Percentiles rank a stretch among this genome's conserved stretches.
Conservation (phyloP, 176 grass and related monocot genomes). For the Oryza punctata region DNA sequence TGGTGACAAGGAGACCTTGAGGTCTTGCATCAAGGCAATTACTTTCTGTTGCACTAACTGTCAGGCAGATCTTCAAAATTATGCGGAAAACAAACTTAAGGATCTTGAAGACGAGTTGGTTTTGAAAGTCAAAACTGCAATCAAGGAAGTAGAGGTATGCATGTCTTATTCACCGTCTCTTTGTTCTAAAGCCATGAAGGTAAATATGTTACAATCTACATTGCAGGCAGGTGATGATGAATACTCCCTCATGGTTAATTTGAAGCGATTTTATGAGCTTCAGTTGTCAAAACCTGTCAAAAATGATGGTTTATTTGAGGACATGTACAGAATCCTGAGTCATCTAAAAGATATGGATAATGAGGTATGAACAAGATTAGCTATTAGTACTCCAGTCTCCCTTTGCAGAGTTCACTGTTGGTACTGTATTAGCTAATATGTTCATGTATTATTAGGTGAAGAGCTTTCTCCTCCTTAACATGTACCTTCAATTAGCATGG, state of each 20-base stretch:
- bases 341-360: slow-evolving; percentile 90
- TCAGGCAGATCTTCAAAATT: slow-evolving; percentile 90
- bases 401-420: not conserved
- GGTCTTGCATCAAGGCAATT: slow-evolving; percentile 92
- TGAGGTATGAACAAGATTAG: slow-evolving; percentile 61
- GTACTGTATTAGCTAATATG: slow-evolving; percentile 24
- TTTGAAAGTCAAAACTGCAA: slow-evolving; percentile 86
- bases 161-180: slow-evolving; percentile 26
- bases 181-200: slow-evolving; percentile 20
- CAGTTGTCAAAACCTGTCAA: slow-evolving; percentile 76
- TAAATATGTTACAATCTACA: slow-evolving; percentile 26
- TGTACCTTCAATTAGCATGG: slow-evolving; percentile 94
- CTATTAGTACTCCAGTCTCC: slow-evolving; percentile 30
- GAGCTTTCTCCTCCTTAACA: slow-evolving; percentile 93
- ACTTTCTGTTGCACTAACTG: slow-evolving; percentile 77
- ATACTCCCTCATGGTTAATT: slow-evolving; percentile 98
- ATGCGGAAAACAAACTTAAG: slow-evolving; percentile 81
- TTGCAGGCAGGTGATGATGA: slow-evolving; percentile 97
- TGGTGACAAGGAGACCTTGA: slow-evolving; percentile 88
- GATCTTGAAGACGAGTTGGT: slow-evolving; percentile 86
- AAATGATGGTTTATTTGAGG: slow-evolving; percentile 76
- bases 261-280: slow-evolving; percentile 94
- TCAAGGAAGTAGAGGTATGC: slow-evolving; percentile 94
- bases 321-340: slow-evolving; percentile 78
- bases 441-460: slow-evolving; percentile 68